Evolutionary conservation across 768 basidiomycete species (phyloP).

Genomic region (Calocera cornea): DNA sequence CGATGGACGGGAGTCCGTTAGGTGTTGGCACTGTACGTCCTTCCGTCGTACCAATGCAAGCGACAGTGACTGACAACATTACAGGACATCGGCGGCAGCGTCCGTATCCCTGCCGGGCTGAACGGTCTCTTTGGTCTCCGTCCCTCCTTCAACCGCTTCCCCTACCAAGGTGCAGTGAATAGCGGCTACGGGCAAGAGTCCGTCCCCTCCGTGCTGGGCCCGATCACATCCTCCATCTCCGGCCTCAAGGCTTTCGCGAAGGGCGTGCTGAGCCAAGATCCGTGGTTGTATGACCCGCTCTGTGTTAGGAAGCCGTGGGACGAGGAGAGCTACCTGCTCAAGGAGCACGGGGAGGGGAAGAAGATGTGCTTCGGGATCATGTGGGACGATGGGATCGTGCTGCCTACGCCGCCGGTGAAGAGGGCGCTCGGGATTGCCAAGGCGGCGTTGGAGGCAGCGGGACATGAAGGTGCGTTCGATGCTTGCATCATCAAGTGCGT

Average conservation of each 20-base stretch:
- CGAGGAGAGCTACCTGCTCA: constrained; percentile 43
- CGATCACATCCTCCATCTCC: constrained; percentile 42
- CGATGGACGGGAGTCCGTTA: constrained; percentile 34
- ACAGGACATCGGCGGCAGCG: constrained; percentile 4
- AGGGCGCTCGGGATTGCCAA: constrained; percentile 47
- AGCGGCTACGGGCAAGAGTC: constrained; percentile 60
- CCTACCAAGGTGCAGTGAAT: constrained; percentile 53
- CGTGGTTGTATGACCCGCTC: constrained; percentile 56
- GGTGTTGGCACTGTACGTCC: constrained; percentile 54
- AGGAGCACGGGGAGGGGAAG: constrained; percentile 40
- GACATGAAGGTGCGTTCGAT: constrained; percentile 61
- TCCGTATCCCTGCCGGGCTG: constrained; percentile 56
- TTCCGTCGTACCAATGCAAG: neutral
- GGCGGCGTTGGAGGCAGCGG: constrained; percentile 42
- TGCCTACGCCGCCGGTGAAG: constrained; percentile 50
- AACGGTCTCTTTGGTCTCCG: constrained; percentile 59
- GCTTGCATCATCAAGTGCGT: too few species aligned
- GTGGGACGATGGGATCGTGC: constrained; percentile 49
- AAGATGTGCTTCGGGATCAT: constrained; percentile 44
- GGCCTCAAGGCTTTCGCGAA: constrained; percentile 57
- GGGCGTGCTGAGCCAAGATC: constrained; percentile 42
- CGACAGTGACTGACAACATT: neutral
- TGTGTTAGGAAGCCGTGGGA: constrained; percentile 46
- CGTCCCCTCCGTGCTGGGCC: constrained; percentile 59
- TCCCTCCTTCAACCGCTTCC: constrained; percentile 55